These are phyloP conservation scores for Hypoxylon sp. DNA, from an alignment of 2,329 filamentous ascomycete genomes.

Conservation along the genomic window DNA sequence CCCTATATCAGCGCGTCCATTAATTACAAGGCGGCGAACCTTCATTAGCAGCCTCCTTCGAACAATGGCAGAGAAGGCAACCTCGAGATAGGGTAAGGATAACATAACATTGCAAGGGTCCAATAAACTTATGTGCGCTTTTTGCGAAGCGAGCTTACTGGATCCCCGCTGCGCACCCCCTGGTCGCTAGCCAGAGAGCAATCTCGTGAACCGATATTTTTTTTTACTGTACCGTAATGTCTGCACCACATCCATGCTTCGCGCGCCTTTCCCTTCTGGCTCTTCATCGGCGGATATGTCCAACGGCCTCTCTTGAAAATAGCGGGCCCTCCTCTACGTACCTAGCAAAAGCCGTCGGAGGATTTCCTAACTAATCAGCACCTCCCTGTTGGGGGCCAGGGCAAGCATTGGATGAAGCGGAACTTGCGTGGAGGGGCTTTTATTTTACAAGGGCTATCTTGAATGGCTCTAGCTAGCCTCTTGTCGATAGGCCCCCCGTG, in stretches of 20 bases:
- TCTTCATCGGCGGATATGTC: conserved; percentile 57
- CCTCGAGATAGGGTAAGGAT: conserved; percentile 32
- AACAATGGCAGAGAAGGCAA: conserved; percentile 31
- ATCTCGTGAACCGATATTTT: conserved; percentile 64
- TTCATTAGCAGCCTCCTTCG: conserved; percentile 33
- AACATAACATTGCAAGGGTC: conserved; percentile 38
- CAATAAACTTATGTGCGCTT: conserved; percentile 47
- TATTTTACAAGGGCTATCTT: conserved; percentile 49
- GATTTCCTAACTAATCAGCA: conserved; percentile 61
- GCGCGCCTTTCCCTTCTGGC: conserved; percentile 58
- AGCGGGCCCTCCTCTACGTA: conserved; percentile 56
- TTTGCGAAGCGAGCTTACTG: conserved; percentile 58
- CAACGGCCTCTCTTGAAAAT: conserved; percentile 63
- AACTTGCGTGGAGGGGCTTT: conserved; percentile 49
- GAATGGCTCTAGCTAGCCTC: conserved; percentile 48
- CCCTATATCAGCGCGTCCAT: conserved; percentile 43
- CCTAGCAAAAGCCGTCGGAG: conserved; percentile 58
- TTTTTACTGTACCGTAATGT: conserved; percentile 51
- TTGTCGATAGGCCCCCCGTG: conserved; percentile 51
- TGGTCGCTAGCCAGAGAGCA: conserved; percentile 55
- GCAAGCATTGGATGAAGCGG: conserved; percentile 53
- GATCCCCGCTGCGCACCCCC: conserved; percentile 52
- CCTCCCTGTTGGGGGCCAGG: conserved; percentile 56
- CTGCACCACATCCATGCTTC: conserved; percentile 49
- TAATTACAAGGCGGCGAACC: conserved; percentile 43